Conservation (phyloP, 225 moss, liverwort and hornwort genomes). For the Physcomitrellopsis africana region DNA sequence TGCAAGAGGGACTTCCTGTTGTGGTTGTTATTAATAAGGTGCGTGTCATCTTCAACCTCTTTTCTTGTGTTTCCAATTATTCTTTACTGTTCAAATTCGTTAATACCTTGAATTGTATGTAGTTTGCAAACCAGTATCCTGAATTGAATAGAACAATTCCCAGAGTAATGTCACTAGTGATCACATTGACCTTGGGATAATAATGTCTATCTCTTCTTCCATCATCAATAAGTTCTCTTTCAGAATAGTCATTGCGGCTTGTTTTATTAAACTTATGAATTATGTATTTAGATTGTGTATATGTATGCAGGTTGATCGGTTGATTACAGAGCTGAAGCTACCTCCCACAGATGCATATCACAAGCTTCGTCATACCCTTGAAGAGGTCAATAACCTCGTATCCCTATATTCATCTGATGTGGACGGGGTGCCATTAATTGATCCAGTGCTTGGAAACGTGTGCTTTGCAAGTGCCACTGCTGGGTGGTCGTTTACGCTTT, state of each 20-base stretch:
- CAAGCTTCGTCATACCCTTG: constrained; percentile 94
- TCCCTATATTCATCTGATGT: constrained; percentile 67
- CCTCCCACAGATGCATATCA: constrained; percentile 98
- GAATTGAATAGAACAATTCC: background rate
- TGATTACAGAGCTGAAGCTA: constrained; percentile 97
- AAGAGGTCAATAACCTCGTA: constrained; percentile 84
- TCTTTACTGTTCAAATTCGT: background rate
- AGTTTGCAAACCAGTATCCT: background rate
- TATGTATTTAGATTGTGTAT: constrained; percentile 37
- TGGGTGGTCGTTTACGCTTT: constrained; percentile 97
- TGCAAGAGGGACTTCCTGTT: constrained; percentile 92
- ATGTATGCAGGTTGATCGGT: constrained; percentile 85
- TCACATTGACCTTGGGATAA: background rate
- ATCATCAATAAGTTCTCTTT: background rate
- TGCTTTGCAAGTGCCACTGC: constrained; percentile 99
- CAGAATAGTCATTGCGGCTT: background rate
- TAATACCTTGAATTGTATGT: background rate
- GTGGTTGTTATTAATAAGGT: constrained; percentile 98
- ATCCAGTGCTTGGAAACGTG: constrained; percentile 93
- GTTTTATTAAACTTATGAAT: constrained; percentile 32
- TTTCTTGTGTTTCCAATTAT: background rate
- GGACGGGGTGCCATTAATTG: constrained; percentile 69
- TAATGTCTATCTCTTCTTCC: constrained; percentile 8
- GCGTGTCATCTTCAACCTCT: constrained; percentile 6
- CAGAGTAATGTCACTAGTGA: background rate